phyloP scores from a whole-genome alignment of 78 protist genomes.

The Cavenderia fasciculata region DNA sequence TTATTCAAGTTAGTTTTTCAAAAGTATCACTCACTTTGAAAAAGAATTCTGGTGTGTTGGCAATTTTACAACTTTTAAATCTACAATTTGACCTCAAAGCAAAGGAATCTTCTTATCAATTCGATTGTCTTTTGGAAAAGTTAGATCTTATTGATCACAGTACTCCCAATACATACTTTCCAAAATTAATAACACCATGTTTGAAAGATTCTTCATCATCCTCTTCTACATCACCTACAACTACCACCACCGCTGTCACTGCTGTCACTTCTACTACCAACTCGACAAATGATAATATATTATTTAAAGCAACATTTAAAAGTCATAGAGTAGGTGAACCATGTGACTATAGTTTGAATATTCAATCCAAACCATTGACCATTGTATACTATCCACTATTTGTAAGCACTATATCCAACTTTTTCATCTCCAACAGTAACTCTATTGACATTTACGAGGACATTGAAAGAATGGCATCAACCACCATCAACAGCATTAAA shows the following conservation, averaged over 20 bases:
- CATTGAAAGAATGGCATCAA: slow-evolving; percentile 43
- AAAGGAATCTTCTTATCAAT: slow-evolving; percentile 6
- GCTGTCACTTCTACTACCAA: background rate
- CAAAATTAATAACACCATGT: slow-evolving; percentile 31
- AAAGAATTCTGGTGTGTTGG: background rate
- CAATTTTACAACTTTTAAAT: slow-evolving; percentile 10
- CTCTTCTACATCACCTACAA: slow-evolving; percentile 1
- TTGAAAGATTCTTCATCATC: background rate
- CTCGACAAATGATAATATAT: background rate
- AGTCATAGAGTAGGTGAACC: background rate
- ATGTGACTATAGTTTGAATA: slow-evolving; percentile 8
- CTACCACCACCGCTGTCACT: background rate
- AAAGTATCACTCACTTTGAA: slow-evolving; percentile 7
- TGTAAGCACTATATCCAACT: slow-evolving; percentile 30
- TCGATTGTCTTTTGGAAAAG: slow-evolving; percentile 9
- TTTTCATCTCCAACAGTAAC: slow-evolving; percentile 1
- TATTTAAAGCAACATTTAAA: slow-evolving; percentile 30
- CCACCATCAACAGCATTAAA: slow-evolving; percentile 37
- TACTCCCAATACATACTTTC: slow-evolving; percentile 20
- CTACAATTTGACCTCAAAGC: slow-evolving; percentile 6
- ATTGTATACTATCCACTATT: slow-evolving; percentile 66
- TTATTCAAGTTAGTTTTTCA: background rate
- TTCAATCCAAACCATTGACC: slow-evolving; percentile 56
- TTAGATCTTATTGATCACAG: slow-evolving; percentile 56
- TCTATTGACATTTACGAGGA: slow-evolving; percentile 26